These are phyloP conservation scores for Trametes pubescens DNA, from an alignment of 1,284 basidiomycete species.

Conservation along the genomic window DNA sequence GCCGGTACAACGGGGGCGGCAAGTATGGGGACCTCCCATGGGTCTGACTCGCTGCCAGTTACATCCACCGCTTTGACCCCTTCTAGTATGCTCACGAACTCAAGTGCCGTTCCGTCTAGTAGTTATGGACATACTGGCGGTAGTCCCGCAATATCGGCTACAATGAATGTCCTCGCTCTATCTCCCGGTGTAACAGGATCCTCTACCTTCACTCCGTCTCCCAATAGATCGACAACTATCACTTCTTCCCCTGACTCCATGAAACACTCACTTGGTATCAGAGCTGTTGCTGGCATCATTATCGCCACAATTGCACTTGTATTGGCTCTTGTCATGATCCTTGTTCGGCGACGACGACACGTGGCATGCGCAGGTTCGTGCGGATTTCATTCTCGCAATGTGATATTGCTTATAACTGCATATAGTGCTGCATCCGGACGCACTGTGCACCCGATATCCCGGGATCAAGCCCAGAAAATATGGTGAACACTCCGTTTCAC, in stretches of 20 bases:
- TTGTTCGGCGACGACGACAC: neutral
- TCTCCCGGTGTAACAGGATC: neutral
- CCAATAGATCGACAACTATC: neutral
- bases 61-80: neutral
- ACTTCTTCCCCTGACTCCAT: neutral
- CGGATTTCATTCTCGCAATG: neutral
- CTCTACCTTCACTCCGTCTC: neutral
- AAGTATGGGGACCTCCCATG: neutral
- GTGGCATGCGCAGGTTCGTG: neutral
- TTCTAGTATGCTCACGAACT: neutral
- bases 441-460: too few species aligned
- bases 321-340: neutral
- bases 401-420: neutral
- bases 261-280: neutral
- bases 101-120: neutral
- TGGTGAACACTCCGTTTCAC: too few species aligned
- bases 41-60: neutral
- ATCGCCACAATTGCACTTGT: conserved; percentile 13
- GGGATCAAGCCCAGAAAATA: too few species aligned
- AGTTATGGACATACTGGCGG: neutral
- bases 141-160: neutral
- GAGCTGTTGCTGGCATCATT: conserved; percentile 14
- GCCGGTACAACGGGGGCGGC: neutral
- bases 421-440: neutral
- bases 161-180: neutral